These are phyloP conservation scores for Plasmodium sp. DNA, from an alignment of 169 alveolate genomes.

Conservation along the genomic window DNA sequence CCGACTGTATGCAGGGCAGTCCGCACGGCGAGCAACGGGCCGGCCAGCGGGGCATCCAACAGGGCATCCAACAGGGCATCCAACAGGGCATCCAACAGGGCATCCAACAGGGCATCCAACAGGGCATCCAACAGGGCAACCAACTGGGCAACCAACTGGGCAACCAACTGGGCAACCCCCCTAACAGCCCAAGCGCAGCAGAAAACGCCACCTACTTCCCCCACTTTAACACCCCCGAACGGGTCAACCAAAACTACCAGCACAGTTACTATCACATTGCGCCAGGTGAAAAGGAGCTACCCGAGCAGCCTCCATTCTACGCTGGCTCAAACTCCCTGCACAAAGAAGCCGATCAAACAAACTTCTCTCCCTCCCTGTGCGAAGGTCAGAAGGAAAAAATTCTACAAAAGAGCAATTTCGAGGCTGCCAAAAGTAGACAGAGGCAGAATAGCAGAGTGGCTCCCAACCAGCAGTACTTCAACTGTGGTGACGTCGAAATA, in stretches of 20 bases:
- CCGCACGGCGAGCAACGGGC: background rate
- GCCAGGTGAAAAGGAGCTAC: background rate
- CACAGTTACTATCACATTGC: background rate
- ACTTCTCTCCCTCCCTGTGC: background rate
- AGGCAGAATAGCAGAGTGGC: background rate
- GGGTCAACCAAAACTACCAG: constrained; percentile 1
- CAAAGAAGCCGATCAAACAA: background rate
- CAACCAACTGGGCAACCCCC: background rate
- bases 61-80: background rate
- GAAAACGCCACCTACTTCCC: background rate
- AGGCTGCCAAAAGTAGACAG: background rate
- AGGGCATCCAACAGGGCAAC: background rate
- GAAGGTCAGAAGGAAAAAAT: background rate
- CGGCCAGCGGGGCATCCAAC: background rate
- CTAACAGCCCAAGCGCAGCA: background rate
- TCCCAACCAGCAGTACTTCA: background rate
- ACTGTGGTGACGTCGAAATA: background rate
- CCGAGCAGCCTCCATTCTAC: background rate
- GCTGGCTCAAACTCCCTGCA: background rate
- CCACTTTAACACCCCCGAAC: constrained; percentile 7
- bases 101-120: background rate
- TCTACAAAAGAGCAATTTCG: background rate
- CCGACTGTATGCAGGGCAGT: background rate
- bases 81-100: background rate
- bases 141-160: background rate